Evolutionary conservation across 768 basidiomycete genomes (phyloP), one percentile per base, ranked within the genome.

Genomic region (Cantharellus anzutake): DNA sequence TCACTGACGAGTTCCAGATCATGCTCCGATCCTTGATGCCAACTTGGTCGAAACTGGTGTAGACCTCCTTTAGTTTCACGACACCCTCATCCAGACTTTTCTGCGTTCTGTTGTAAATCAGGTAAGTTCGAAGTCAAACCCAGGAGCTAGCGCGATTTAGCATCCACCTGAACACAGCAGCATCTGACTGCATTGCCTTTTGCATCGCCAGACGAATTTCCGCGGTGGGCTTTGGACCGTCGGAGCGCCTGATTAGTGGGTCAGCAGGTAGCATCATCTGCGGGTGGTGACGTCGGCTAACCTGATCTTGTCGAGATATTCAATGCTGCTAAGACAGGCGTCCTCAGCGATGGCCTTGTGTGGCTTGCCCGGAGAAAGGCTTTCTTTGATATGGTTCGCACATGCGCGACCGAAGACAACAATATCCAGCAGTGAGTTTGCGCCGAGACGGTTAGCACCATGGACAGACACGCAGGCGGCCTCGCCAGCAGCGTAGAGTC

Each of bases 401-500:
- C 88, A 92, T n/a, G 96, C 94, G 71, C 96, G 92, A 66, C 96
- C 96, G 67, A 98, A 99, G 65, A 98, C 96, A 71, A 98, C 96
- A 65, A 98, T 96, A 71, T 98, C 96, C 65, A 99, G 76, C 37
- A 99, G 82, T 29, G 96, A 99, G 78, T 99, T 99, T 69, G 96
- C 96, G 66, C 96, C 96, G 59, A 99, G 85, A 72, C 96, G 92
- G 76, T 99, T 99, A 64, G 96, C 96, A 64, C 96, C 96, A 67
- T 99, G 96, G 20, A 99, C 96, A 20, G 96, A 99, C 40, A 98
- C 96, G 65, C 90, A 97, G 4, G 96, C 96, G 59, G 94, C 96
- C 73, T 99, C 96, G 65, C 96, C 96, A 62, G 96, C 96, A 61
- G 96, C 96, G 72, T 98, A 99, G 2, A 99, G 76, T 65, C 96